A percentile compares a stretch with the other conserved stretches of the same genome.
phyloP scores from a whole-genome alignment of 1,284 basidiomycete genomes.

The Heterobasidion occidentale region DNA sequence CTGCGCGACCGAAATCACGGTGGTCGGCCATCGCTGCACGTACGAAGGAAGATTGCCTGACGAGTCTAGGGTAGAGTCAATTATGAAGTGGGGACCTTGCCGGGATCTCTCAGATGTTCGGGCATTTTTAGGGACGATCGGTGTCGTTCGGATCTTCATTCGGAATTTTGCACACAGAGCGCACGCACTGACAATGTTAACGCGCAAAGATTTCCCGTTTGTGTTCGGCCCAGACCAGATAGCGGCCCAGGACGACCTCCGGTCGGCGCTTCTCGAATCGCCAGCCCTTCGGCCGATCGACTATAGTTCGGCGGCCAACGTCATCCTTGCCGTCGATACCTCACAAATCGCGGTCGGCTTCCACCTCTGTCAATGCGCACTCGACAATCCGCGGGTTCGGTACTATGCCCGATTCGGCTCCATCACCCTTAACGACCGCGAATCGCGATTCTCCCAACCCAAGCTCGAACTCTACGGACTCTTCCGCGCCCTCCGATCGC shows the following conservation, averaged over 20 bases:
- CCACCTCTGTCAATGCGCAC: constrained; percentile 19
- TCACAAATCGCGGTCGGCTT: constrained; percentile 24
- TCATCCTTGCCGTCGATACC: constrained; percentile 26
- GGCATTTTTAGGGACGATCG: constrained; percentile 7
- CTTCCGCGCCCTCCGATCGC: constrained; percentile 21
- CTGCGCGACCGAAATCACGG: constrained; percentile 11
- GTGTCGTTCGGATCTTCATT: constrained; percentile 15
- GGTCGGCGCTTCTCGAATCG: constrained; percentile 10
- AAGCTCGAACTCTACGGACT: constrained; percentile 34
- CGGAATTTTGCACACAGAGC: constrained; percentile 12
- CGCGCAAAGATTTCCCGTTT: constrained; percentile 10
- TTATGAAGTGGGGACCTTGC: constrained; percentile 18
- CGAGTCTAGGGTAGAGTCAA: neutral
- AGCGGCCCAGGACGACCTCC: constrained; percentile 12
- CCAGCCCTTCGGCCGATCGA: constrained; percentile 22
- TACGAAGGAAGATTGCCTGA: constrained; percentile 16
- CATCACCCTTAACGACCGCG: constrained; percentile 26
- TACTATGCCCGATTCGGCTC: constrained; percentile 17
- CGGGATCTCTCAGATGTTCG: constrained; percentile 1
- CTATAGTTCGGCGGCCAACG: constrained; percentile 15
- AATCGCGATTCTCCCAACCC: constrained; percentile 29
- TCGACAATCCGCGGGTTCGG: neutral
- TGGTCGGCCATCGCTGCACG: constrained; percentile 20
- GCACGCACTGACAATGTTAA: constrained; percentile 8
- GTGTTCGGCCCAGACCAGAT: constrained; percentile 12